Conservation (phyloP, 2,329 filamentous ascomycete genomes). For the Knoxdaviesia proteae region DNA sequence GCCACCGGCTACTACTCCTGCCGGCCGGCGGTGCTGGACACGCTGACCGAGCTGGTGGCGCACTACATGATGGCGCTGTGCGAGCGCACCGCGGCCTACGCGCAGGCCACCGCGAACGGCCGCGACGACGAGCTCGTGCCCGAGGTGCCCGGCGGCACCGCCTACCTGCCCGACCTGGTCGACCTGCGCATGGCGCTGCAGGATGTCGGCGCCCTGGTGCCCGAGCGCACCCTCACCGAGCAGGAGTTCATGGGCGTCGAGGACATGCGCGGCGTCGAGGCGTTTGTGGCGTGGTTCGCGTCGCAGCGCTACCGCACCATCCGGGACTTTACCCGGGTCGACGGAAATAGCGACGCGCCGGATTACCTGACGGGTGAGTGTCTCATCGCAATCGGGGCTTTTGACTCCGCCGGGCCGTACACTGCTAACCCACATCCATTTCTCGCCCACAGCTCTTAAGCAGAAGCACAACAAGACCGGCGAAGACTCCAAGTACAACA, state of each 20-base stretch:
- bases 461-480: conserved; percentile 83
- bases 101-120: conserved; percentile 48
- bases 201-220: conserved; percentile 55
- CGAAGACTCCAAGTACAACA: conserved; percentile 69
- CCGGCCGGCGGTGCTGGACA: conserved; percentile 63
- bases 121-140: conserved; percentile 23
- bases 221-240: conserved; percentile 44
- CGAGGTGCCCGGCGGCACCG: conserved; percentile 25
- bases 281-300: conserved; percentile 60
- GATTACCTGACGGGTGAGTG: conserved; percentile 47
- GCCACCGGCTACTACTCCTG: conserved; percentile 77
- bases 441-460: conserved; percentile 41
- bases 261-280: conserved; percentile 56
- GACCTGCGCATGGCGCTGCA: conserved; percentile 76
- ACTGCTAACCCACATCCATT: conserved; percentile 5
- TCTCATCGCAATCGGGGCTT: not conserved
- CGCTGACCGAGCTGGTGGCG: conserved; percentile 67
- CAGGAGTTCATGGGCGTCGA: conserved; percentile 52
- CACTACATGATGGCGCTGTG: conserved; percentile 63
- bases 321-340: conserved; percentile 55
- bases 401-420: not conserved
- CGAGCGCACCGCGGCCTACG: conserved; percentile 36
- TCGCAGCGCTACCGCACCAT: conserved; percentile 63
- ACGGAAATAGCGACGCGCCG: conserved; percentile 39
- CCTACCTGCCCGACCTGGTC: conserved; percentile 28